Evolutionary conservation across 73 alveolate genomes (phyloP).

Genomic region (Tetrahymena thermophila): DNA sequence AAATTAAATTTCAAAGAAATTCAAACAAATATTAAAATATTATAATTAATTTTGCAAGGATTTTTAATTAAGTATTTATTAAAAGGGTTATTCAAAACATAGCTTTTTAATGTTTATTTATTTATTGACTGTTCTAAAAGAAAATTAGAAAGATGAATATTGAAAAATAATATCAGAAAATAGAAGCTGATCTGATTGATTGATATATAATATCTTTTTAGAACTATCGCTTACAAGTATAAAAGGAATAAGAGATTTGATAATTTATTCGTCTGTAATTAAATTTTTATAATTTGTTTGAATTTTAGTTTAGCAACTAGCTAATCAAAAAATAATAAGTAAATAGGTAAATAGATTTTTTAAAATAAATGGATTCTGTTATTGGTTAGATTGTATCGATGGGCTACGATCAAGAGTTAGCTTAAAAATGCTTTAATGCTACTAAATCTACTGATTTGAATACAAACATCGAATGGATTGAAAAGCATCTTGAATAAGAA

Average conservation of each 20-base stretch:
- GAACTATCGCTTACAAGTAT: background rate
- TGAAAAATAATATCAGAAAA: background rate
- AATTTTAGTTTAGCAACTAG: background rate
- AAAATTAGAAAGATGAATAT: background rate
- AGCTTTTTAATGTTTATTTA: too few species aligned
- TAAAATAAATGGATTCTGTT: background rate
- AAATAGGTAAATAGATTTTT: background rate
- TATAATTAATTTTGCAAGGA: too few species aligned
- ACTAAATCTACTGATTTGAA: background rate
- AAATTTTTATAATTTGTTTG: background rate
- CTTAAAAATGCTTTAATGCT: background rate
- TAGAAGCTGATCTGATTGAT: constrained; percentile 1
- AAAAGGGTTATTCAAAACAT: too few species aligned
- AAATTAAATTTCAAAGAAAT: too few species aligned
- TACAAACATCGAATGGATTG: background rate
- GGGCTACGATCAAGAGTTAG: background rate
- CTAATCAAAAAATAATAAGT: background rate
- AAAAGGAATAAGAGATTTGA: background rate
- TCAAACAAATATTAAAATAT: too few species aligned
- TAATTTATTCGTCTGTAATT: too few species aligned
- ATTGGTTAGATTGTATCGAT: background rate
- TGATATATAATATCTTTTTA: background rate
- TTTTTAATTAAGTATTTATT: too few species aligned
- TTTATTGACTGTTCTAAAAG: background rate
- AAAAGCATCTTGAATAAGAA: background rate